These are phyloP conservation scores for Talaromyces sp. DNA, from an alignment of 2,329 filamentous ascomycete species.

Conservation along the genomic window DNA sequence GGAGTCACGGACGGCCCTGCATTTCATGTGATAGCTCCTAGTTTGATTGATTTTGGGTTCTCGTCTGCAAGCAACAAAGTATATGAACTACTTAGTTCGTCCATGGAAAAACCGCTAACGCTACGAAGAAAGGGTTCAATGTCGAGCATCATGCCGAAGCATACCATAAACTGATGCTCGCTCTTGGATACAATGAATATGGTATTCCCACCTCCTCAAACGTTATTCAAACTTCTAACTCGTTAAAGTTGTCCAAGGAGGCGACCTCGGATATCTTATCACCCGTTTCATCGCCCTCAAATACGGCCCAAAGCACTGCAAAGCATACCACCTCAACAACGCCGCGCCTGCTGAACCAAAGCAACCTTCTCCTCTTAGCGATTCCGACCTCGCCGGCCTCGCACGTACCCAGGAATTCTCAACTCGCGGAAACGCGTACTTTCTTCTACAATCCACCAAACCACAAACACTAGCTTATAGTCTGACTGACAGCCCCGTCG, in stretches of 20 bases:
- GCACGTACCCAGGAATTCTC: slow-evolving; percentile 3
- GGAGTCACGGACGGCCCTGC: neutral
- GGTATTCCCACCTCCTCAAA: neutral
- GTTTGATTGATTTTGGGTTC: slow-evolving; percentile 6
- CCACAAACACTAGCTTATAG: slow-evolving; percentile 3
- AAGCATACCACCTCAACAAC: slow-evolving; percentile 4
- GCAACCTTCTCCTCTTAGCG: neutral
- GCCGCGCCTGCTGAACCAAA: slow-evolving; percentile 1
- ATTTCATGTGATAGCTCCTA: slow-evolving; percentile 2
- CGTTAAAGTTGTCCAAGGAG: neutral
- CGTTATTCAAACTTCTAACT: neutral
- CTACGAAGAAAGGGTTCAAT: neutral
- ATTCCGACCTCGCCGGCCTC: neutral
- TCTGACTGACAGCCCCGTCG: slow-evolving; percentile 1
- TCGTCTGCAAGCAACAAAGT: slow-evolving; percentile 3
- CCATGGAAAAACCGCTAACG: neutral
- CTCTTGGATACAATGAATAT: slow-evolving; percentile 3
- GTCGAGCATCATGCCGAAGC: slow-evolving; percentile 2
- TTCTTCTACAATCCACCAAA: neutral
- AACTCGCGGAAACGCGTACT: neutral
- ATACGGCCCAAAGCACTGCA: slow-evolving; percentile 3
- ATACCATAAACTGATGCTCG: slow-evolving; percentile 5
- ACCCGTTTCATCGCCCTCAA: neutral
- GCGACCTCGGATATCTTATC: slow-evolving; percentile 1
- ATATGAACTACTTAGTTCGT: neutral